phyloP scores from a whole-genome alignment of 352 stramenopile genomes.

The Globisporangium cylindrosporum region DNA sequence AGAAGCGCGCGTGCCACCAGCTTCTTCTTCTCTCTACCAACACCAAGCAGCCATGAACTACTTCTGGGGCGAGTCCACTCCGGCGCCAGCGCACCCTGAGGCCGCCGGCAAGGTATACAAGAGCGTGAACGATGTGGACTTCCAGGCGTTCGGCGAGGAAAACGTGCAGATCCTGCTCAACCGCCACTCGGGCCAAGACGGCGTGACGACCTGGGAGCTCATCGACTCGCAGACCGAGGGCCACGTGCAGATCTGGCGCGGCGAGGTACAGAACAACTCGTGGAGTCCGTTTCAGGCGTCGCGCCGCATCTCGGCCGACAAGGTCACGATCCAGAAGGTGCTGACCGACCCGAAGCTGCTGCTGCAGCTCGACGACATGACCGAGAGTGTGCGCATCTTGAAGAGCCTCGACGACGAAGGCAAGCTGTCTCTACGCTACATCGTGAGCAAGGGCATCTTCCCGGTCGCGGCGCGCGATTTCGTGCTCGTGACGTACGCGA shows the following conservation, averaged over 20 bases:
- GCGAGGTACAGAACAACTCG: conserved; percentile 51
- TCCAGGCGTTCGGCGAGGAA: conserved; percentile 58
- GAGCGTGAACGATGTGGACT: conserved; percentile 56
- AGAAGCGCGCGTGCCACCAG: conserved; percentile 1
- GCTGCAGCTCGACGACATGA: conserved; percentile 82
- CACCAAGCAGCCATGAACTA: conserved; percentile 21
- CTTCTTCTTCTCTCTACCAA: not conserved
- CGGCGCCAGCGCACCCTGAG: conserved; percentile 3
- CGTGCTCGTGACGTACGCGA: conserved; percentile 60
- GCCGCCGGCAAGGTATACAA: conserved; percentile 35
- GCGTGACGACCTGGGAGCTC: conserved; percentile 70
- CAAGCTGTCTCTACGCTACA: conserved; percentile 61
- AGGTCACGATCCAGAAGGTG: conserved; percentile 46
- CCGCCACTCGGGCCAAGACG: conserved; percentile 58
- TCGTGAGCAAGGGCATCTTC: conserved; percentile 78
- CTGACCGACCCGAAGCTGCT: conserved; percentile 63
- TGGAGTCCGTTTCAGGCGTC: conserved; percentile 73
- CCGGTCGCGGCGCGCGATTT: conserved; percentile 75
- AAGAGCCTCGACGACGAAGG: conserved; percentile 50
- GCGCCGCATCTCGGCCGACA: conserved; percentile 50
- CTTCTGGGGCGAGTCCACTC: conserved; percentile 18
- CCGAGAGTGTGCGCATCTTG: conserved; percentile 56
- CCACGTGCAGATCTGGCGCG: conserved; percentile 57
- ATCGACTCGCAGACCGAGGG: conserved; percentile 50
- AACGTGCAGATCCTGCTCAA: conserved; percentile 63